Percentiles rank a stretch among this genome's conserved stretches.
Conservation (phyloP, 176 grass and related monocot species). For the Microstegium vimineum region DNA sequence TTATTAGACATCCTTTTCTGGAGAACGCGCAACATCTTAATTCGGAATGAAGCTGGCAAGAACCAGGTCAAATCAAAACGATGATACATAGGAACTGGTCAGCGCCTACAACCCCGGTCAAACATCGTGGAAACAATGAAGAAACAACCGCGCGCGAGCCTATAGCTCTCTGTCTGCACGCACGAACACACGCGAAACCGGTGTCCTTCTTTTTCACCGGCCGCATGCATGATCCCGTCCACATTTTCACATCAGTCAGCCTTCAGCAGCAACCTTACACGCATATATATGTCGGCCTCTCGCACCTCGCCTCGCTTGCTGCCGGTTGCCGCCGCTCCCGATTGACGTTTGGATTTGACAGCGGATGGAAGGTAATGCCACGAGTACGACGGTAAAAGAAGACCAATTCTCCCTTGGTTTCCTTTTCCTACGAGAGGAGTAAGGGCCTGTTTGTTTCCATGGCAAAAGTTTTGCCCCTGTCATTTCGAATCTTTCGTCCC, state of each 20-base stretch:
- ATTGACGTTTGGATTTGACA: too few species aligned
- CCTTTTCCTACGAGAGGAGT: background rate
- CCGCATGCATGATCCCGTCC: background rate
- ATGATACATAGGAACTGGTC: background rate
- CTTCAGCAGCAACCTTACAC: too few species aligned
- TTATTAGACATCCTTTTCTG: background rate
- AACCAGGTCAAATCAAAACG: background rate
- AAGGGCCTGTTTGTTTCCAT: too few species aligned
- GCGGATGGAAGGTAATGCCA: too few species aligned
- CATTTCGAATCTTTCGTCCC: too few species aligned
- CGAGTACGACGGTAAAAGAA: background rate
- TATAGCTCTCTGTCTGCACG: background rate
- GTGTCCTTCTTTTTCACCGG: background rate
- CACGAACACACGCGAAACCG: background rate
- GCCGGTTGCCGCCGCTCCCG: too few species aligned
- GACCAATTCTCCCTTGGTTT: background rate
- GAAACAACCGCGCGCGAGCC: background rate
- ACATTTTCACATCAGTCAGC: slow-evolving; percentile 5
- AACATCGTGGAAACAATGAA: background rate
- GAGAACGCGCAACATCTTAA: background rate
- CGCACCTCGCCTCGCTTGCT: too few species aligned
- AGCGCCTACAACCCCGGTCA: background rate
- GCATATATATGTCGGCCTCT: background rate
- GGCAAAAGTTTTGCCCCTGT: too few species aligned
- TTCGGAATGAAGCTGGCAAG: background rate